Evolutionary conservation across 2,329 filamentous ascomycete genomes (phyloP), one percentile per base, ranked within the genome.

Genomic region (Colletotrichum ledebouriae): DNA sequence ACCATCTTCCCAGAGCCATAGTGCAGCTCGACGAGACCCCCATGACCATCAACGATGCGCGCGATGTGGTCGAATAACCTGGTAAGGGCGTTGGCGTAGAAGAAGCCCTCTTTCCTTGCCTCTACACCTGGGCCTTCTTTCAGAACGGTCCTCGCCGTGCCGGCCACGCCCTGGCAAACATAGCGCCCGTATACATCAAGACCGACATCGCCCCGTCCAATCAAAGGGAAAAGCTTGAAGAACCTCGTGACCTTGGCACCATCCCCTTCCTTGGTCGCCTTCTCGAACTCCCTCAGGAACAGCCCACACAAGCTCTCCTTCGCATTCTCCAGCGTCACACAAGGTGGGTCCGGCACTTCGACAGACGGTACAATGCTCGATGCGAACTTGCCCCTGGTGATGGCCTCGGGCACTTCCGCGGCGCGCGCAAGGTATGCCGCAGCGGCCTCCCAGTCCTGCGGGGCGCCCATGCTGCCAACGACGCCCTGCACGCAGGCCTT

Each of bases 401-500:
- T 95, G 1, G 91, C 85, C 58, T 90, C 86, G 0, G 95, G 94
- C 12, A 99, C 90, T 72, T 92, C 90, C 69, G 90, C 90, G 6
- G 96, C 94, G 50, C 95, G 89, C 71, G 92, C 89, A 67, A 99
- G 86, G 78, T 98, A 98, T 53, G 88, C 92, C 2, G 96, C 96
- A 3, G 96, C 96, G 3, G 94, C 96, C 80, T 99, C 96, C 96
- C 96, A 99, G 82, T 99, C 96, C 79, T 99, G 96, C 47, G 96
- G 94, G 4, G 94, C 95, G 39, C 95, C 96, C 96, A 99, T 99
- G 68, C 93, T 97, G 17, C 94, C 96, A 29, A 95, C 90, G 11
- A 98, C 94, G 49, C 96, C 96, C 69, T 98, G 89, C 41, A 98
- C 93, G 77, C 96, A 99, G 9, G 96, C 93, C 81, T 98, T 98